Conservation (phyloP, 192 early-diverging fungal species). For the Gigaspora rosea region DNA sequence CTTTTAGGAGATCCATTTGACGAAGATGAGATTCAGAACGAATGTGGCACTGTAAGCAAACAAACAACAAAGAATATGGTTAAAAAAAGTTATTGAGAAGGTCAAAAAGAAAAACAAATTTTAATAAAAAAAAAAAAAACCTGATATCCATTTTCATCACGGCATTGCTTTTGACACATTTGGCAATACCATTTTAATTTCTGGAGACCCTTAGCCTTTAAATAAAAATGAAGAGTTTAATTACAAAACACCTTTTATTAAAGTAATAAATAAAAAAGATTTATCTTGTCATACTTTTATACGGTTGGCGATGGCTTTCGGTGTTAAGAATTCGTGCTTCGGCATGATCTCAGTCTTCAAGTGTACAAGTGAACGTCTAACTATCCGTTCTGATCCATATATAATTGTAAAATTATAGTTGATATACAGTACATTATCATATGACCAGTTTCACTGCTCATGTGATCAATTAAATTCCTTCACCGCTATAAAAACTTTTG, state of each 20-base stretch:
- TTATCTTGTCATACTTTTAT: conserved; percentile 48
- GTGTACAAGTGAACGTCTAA: too few species aligned
- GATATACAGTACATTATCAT: too few species aligned
- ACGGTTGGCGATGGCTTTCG: conserved; percentile 78
- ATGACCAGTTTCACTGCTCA: too few species aligned
- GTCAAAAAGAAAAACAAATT: neutral
- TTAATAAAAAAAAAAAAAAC: neutral
- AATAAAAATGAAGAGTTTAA: neutral
- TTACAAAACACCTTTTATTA: neutral
- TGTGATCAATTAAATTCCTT: too few species aligned
- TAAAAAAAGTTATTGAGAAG: neutral
- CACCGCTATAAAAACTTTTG: too few species aligned
- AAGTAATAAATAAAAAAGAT: neutral
- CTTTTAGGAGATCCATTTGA: conserved; percentile 77
- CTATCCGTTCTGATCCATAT: too few species aligned
- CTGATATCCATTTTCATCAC: conserved; percentile 89
- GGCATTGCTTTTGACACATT: conserved; percentile 77
- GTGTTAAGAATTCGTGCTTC: conserved; percentile 65
- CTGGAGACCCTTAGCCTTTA: conserved; percentile 73
- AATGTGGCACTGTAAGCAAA: conserved; percentile 18
- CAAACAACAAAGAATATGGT: neutral
- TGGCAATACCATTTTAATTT: conserved; percentile 85
- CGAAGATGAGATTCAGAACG: conserved; percentile 77
- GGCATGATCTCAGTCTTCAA: neutral
- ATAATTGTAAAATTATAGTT: too few species aligned